These are phyloP conservation scores for Barnettozyma sucrosica DNA, from an alignment of 805 yeast species.

Conservation along the genomic window DNA sequence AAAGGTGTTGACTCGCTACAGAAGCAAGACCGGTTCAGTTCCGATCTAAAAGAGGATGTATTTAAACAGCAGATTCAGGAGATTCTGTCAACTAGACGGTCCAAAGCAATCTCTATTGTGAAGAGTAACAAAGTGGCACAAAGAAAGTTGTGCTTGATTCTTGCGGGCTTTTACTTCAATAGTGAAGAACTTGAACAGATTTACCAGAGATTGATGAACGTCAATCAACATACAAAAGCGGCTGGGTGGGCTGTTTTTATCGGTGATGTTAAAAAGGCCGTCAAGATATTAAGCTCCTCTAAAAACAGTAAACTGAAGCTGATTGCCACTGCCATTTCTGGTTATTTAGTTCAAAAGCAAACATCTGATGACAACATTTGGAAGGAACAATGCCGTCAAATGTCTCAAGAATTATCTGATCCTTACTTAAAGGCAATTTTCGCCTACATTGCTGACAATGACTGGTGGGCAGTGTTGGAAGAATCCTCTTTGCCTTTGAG, in stretches of 20 bases:
- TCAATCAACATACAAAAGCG: slow-evolving; percentile 75
- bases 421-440: slow-evolving; percentile 90
- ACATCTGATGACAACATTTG: slow-evolving; percentile 48
- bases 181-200: slow-evolving; percentile 69
- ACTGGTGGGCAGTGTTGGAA: slow-evolving; percentile 94
- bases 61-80: slow-evolving; percentile 28
- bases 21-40: slow-evolving; percentile 41
- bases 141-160: slow-evolving; percentile 71
- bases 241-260: slow-evolving; percentile 98
- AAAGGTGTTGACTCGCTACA: slow-evolving; percentile 54
- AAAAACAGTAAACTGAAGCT: slow-evolving; percentile 63
- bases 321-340: slow-evolving; percentile 92
- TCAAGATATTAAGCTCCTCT: slow-evolving; percentile 70
- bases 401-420: slow-evolving; percentile 83
- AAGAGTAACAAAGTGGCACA: slow-evolving; percentile 52
- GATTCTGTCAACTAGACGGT: slow-evolving; percentile 27
- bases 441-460: slow-evolving; percentile 89
- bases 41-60: slow-evolving; percentile 15
- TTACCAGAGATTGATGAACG: slow-evolving; percentile 46
- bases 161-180: slow-evolving; percentile 88
- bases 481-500: slow-evolving; percentile 83
- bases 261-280: slow-evolving; percentile 79
- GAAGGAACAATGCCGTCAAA: slow-evolving; percentile 86
- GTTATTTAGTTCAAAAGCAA: slow-evolving; percentile 65
- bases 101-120: slow-evolving; percentile 26